Evolutionary conservation across 192 early-diverging fungal genomes (phyloP).

Genomic region (Mortierella claussenii): DNA sequence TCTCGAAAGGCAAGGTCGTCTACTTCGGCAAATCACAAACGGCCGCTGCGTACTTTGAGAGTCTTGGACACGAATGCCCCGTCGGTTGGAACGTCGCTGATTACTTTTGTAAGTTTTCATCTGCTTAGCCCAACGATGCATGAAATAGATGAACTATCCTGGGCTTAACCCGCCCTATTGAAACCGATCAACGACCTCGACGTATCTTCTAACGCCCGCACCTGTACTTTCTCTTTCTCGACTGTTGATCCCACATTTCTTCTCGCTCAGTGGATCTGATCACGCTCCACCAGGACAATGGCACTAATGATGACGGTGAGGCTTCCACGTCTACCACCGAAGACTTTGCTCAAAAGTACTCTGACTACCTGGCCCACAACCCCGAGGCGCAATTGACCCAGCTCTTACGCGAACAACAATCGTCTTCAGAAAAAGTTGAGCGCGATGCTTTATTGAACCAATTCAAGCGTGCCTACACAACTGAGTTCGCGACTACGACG

Average conservation of each 20-base stretch:
- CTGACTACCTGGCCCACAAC: constrained; percentile 17
- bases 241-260: background rate
- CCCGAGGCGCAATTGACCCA: constrained; percentile 27
- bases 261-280: constrained; percentile 16
- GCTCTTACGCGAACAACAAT: constrained; percentile 18
- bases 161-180: too few species aligned
- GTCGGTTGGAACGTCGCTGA: constrained; percentile 95
- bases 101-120: constrained; percentile 75
- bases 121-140: too few species aligned
- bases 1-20: constrained; percentile 75
- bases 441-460: constrained; percentile 23
- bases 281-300: constrained; percentile 20
- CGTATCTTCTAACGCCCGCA: too few species aligned
- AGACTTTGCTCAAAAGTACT: constrained; percentile 33
- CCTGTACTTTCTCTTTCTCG: too few species aligned
- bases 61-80: constrained; percentile 84
- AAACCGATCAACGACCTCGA: too few species aligned
- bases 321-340: background rate
- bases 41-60: constrained; percentile 82
- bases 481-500: constrained; percentile 44
- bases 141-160: too few species aligned
- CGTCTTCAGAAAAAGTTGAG: constrained; percentile 22
- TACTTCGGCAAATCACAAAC: constrained; percentile 72
- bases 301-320: background rate
- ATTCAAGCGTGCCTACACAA: constrained; percentile 40